Conservation (phyloP, 345 rosid genomes). For the Salix dunnii region DNA sequence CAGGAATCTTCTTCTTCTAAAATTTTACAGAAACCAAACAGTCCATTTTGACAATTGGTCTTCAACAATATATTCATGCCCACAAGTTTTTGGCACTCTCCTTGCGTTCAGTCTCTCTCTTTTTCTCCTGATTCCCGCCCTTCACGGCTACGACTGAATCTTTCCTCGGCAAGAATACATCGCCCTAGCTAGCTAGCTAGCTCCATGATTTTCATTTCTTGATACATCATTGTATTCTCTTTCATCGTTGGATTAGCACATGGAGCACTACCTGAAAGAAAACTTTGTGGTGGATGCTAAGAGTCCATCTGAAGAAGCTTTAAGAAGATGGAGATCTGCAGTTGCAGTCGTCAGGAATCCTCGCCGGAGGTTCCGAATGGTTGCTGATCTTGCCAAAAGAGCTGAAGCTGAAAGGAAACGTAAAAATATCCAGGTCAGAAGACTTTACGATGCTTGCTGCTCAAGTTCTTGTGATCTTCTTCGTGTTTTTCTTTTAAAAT, state of each 20-base stretch:
- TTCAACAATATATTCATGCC: too few relatives aligned
- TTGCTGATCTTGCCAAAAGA: slow-evolving; percentile 30
- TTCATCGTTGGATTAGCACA: neutral
- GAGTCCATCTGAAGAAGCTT: slow-evolving; percentile 26
- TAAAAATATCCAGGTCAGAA: slow-evolving; percentile 21
- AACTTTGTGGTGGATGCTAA: slow-evolving; percentile 28
- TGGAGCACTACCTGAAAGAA: slow-evolving; percentile 32
- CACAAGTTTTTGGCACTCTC: neutral
- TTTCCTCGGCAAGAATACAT: neutral
- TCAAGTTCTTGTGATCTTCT: neutral
- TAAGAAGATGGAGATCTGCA: slow-evolving; percentile 27
- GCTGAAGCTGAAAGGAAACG: slow-evolving; percentile 28
- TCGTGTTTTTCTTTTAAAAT: neutral
- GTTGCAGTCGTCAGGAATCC: slow-evolving; percentile 33
- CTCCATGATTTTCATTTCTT: neutral
- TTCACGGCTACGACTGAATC: slow-evolving; percentile 1
- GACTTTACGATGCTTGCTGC: too few relatives aligned
- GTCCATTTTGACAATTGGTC: too few relatives aligned
- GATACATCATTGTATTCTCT: neutral
- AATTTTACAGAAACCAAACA: too few relatives aligned
- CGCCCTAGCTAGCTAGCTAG: too few relatives aligned
- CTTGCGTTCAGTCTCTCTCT: neutral
- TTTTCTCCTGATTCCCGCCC: neutral
- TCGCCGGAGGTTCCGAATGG: slow-evolving; percentile 32
- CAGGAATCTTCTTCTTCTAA: too few relatives aligned